Conservation (phyloP, 257 asterid species). For the Scutellaria minor region DNA sequence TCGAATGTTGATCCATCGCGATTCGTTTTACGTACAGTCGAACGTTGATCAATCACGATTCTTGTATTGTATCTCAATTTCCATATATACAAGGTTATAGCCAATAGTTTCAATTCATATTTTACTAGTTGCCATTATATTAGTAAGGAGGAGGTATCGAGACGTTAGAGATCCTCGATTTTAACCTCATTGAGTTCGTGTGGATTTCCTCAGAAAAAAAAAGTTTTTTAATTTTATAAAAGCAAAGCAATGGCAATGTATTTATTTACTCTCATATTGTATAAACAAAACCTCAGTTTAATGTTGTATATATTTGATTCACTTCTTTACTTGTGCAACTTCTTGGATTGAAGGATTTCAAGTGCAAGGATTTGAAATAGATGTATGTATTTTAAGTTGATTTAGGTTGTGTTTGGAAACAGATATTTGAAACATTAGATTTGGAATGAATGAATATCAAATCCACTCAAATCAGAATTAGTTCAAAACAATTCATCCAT, state of each 20-base stretch:
- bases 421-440: too few species aligned
- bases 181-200: too few species aligned
- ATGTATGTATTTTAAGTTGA: too few species aligned
- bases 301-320: slow-evolving; percentile 34
- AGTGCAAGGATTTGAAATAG: too few species aligned
- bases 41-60: slow-evolving; percentile 26
- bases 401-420: too few species aligned
- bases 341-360: too few species aligned
- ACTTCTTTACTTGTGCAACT: not conserved
- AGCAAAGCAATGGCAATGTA: slow-evolving; percentile 34
- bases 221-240: not conserved
- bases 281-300: slow-evolving; percentile 19
- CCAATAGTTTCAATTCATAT: slow-evolving; percentile 25
- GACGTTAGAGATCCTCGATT: too few species aligned
- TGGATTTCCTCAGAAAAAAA: too few species aligned
- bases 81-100: slow-evolving; percentile 35
- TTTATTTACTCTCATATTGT: slow-evolving; percentile 33
- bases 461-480: too few species aligned
- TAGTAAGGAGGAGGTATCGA: not conserved
- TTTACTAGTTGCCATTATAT: slow-evolving; percentile 25
- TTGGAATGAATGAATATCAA: too few species aligned
- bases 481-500: too few species aligned
- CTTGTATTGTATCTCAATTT: slow-evolving; percentile 41
- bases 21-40: slow-evolving; percentile 21
- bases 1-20: not conserved